A percentile compares a stretch with the other conserved stretches of the same genome.
Evolutionary conservation across 2,329 filamentous ascomycete species (phyloP).

Genomic region (Zelopaecilomyces penicillatus): DNA sequence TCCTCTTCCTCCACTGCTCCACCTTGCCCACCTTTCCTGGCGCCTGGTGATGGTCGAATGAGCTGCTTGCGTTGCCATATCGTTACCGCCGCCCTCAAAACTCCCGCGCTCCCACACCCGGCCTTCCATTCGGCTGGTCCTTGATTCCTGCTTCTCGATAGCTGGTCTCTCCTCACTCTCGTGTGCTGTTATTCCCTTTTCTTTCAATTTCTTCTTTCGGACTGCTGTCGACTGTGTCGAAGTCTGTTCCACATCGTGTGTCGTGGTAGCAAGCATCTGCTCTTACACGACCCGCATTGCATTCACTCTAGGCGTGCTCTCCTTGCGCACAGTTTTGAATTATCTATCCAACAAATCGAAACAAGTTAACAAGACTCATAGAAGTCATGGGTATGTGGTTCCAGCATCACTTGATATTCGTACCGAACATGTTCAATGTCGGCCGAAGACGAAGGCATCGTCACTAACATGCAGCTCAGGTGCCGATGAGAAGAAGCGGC

Average conservation of each 20-base stretch:
- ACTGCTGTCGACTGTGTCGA: constrained; percentile 10
- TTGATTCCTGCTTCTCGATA: constrained; percentile 37
- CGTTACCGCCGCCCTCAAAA: constrained; percentile 38
- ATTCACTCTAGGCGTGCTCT: not conserved
- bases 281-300: constrained; percentile 5
- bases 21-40: constrained; percentile 16
- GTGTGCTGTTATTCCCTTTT: constrained; percentile 8
- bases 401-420: too few relatives aligned
- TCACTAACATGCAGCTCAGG: constrained; percentile 15
- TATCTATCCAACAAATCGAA: too few relatives aligned
- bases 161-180: constrained; percentile 45
- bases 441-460: too few relatives aligned
- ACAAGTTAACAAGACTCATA: too few relatives aligned
- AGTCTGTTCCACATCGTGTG: constrained; percentile 1
- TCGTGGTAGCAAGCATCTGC: not conserved
- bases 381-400: too few relatives aligned
- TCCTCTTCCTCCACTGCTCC: not conserved
- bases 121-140: constrained; percentile 20
- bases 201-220: not conserved
- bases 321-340: too few relatives aligned
- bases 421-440: too few relatives aligned
- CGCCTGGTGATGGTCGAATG: constrained; percentile 29
- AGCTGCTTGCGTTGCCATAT: constrained; percentile 18
- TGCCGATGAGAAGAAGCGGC: constrained; percentile 48
- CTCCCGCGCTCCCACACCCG: constrained; percentile 34